Conservation (phyloP, 352 stramenopile genomes). For the Pythium monospermum region DNA sequence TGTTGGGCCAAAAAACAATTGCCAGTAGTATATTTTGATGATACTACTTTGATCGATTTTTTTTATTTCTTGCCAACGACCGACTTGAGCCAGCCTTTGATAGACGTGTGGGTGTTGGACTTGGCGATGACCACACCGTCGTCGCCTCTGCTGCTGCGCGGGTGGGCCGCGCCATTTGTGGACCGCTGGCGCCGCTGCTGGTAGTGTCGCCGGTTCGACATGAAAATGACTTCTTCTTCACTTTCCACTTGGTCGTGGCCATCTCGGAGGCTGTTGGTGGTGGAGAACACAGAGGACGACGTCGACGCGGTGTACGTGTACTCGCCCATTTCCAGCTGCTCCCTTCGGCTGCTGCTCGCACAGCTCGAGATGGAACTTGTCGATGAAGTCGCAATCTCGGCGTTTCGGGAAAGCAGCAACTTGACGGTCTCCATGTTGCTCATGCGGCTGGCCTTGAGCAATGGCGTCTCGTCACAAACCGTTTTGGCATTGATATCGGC, state of each 20-base stretch:
- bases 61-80: conserved; percentile 50
- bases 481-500: conserved; percentile 65
- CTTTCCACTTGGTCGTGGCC: neutral
- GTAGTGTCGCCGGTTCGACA: neutral
- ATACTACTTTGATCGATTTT: no score
- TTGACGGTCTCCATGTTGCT: conserved; percentile 75
- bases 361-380: conserved; percentile 12
- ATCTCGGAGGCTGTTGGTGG: neutral
- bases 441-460: conserved; percentile 82
- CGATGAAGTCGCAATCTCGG: conserved; percentile 18
- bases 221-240: neutral
- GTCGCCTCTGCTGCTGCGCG: conserved; percentile 7
- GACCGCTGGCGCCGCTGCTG: neutral
- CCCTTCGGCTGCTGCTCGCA: neutral
- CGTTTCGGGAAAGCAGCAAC: conserved; percentile 52
- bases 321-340: neutral
- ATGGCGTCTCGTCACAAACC: conserved; percentile 52
- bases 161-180: neutral
- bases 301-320: conserved; percentile 18
- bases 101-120: conserved; percentile 64
- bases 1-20: no score
- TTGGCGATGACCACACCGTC: conserved; percentile 58
- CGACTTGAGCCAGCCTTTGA: conserved; percentile 65
- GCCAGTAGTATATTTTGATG: neutral
- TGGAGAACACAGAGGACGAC: conserved; percentile 21